A percentile compares a stretch with the other conserved stretches of the same genome.
Conservation (phyloP, 2,329 filamentous ascomycete species). For the Colletotrichum ledebouriae region DNA sequence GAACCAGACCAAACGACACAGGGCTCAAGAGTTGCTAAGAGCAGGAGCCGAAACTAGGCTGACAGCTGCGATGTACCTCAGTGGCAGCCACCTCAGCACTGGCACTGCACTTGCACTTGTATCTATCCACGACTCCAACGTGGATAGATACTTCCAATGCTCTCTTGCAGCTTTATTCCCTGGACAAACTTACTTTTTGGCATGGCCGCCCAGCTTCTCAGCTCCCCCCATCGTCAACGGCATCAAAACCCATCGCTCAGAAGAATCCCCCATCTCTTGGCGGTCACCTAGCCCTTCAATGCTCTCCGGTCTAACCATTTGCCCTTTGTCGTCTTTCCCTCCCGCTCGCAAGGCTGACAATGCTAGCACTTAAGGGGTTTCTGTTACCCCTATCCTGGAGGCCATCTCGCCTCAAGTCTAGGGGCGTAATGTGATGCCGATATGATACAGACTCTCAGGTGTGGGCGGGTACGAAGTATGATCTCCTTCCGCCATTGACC, state of each 20-base stretch:
- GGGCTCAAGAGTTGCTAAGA: constrained; percentile 7
- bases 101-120: neutral
- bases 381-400: constrained; percentile 23
- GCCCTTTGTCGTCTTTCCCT: constrained; percentile 19
- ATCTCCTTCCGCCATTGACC: neutral
- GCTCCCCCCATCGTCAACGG: neutral
- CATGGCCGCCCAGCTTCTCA: constrained; percentile 8
- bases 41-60: constrained; percentile 8
- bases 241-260: neutral
- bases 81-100: neutral
- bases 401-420: constrained; percentile 23
- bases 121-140: neutral
- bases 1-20: neutral
- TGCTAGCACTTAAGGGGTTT: constrained; percentile 1
- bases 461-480: constrained; percentile 6
- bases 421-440: constrained; percentile 30
- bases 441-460: constrained; percentile 17
- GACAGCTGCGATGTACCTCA: constrained; percentile 9
- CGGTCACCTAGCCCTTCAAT: neutral
- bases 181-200: neutral
- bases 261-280: neutral
- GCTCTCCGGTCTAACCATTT: neutral
- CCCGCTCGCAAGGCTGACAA: constrained; percentile 19
- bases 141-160: no score
- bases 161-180: no score